These are phyloP conservation scores for Grosmannia penicillata DNA, from an alignment of 2,329 filamentous ascomycete species.

Conservation along the genomic window DNA sequence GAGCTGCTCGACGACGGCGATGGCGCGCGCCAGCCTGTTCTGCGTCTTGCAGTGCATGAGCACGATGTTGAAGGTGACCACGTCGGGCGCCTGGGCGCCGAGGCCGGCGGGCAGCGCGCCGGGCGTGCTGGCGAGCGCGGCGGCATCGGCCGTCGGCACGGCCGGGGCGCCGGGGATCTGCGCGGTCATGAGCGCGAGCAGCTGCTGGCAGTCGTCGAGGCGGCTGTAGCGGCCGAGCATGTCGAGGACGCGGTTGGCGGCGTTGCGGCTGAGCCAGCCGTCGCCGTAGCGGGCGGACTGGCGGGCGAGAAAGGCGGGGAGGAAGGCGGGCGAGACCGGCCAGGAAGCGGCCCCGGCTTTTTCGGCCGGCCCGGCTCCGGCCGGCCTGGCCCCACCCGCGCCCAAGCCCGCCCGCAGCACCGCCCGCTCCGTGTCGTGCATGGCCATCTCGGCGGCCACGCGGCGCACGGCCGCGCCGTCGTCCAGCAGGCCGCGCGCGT, in stretches of 20 bases:
- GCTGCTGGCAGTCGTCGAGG: conserved; percentile 13
- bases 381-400: too few species aligned
- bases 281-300: conserved; percentile 28
- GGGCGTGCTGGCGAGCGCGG: background rate
- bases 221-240: conserved; percentile 26
- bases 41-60: conserved; percentile 16
- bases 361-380: too few species aligned
- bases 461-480: conserved; percentile 19
- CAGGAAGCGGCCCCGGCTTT: too few species aligned
- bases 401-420: too few species aligned
- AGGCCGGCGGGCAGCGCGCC: background rate
- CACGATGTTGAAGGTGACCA: conserved; percentile 20
- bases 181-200: conserved; percentile 22
- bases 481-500: conserved; percentile 26
- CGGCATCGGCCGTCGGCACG: too few species aligned
- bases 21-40: conserved; percentile 9
- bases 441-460: conserved; percentile 27
- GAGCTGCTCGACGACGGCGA: conserved; percentile 14
- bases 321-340: background rate
- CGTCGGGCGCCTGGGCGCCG: conserved; percentile 12
- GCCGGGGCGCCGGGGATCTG: too few species aligned
- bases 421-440: conserved; percentile 26
- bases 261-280: conserved; percentile 25
- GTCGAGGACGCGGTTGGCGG: conserved; percentile 24
- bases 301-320: conserved; percentile 22